phyloP scores from a whole-genome alignment of 768 basidiomycete species.

The Sarcodon sp. region DNA sequence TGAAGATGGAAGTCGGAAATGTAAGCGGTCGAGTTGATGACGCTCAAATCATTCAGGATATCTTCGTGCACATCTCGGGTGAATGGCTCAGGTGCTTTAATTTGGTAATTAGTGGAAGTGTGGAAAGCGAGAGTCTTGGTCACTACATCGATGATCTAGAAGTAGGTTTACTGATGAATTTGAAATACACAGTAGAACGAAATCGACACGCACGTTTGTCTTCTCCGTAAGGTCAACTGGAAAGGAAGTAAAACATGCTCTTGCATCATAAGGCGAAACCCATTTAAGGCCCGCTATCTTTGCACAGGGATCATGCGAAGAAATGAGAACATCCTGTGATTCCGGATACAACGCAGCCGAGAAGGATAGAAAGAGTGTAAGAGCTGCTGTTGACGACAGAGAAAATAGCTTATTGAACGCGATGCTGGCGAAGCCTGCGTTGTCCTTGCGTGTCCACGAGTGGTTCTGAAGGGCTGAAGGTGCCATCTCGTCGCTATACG shows the following conservation, averaged over 20 bases:
- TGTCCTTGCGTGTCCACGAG: no score
- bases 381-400: background rate
- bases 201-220: slow-evolving; percentile 29
- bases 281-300: slow-evolving; percentile 40
- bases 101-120: slow-evolving; percentile 48
- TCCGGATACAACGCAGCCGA: background rate
- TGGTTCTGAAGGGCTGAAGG: no score
- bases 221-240: slow-evolving; percentile 32
- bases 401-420: background rate
- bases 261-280: slow-evolving; percentile 36
- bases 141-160: slow-evolving; percentile 41
- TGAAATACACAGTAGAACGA: background rate
- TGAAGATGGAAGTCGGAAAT: slow-evolving; percentile 42
- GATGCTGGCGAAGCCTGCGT: no score
- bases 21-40: slow-evolving; percentile 30
- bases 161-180: background rate
- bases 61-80: slow-evolving; percentile 44
- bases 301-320: slow-evolving; percentile 31
- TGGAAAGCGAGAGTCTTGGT: slow-evolving; percentile 49
- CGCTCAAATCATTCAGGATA: slow-evolving; percentile 32
- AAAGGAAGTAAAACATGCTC: slow-evolving; percentile 38
- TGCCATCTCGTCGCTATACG: no score
- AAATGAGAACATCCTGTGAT: background rate
- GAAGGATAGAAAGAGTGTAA: background rate
- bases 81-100: slow-evolving; percentile 40